Percentiles rank a stretch among this genome's conserved stretches.
phyloP scores from a whole-genome alignment of 441 rosid species.

The Viola pubescens region DNA sequence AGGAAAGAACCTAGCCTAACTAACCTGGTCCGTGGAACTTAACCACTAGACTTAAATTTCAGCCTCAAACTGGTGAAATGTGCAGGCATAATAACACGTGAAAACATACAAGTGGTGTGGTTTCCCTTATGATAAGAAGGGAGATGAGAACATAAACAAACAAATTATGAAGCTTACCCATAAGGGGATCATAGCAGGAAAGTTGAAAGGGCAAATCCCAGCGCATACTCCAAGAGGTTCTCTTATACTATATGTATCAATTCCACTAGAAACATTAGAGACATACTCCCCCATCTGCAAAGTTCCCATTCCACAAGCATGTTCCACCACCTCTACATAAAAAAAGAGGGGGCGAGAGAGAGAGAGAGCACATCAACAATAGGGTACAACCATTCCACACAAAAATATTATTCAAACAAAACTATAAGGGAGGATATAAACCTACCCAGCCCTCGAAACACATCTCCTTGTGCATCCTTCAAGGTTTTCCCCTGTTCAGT shows the following conservation, averaged over 20 bases:
- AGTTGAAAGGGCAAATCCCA: constrained; percentile 93
- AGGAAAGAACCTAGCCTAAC: neutral
- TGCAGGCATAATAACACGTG: neutral
- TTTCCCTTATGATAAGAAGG: neutral
- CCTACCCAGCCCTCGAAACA: constrained; percentile 85
- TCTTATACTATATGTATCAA: constrained; percentile 78
- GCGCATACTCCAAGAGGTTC: constrained; percentile 97
- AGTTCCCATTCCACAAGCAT: constrained; percentile 90
- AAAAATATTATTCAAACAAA: constrained; percentile 8
- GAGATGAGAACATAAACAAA: neutral
- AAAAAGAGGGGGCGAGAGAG: constrained; percentile 4
- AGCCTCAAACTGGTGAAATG: neutral
- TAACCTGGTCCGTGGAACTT: constrained; percentile 1
- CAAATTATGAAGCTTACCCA: constrained; percentile 47
- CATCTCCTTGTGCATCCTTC: constrained; percentile 93
- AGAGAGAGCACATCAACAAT: constrained; percentile 2
- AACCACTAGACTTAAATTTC: neutral
- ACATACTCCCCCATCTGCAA: constrained; percentile 93
- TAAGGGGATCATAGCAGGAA: constrained; percentile 96
- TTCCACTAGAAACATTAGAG: constrained; percentile 79
- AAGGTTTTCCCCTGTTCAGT: constrained; percentile 90
- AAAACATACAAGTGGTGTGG: neutral
- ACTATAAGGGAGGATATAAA: neutral
- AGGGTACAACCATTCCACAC: neutral
- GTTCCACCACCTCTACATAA: constrained; percentile 83